Conservation (phyloP, 176 grass and related monocot species). For the Oryza glumipatula region DNA sequence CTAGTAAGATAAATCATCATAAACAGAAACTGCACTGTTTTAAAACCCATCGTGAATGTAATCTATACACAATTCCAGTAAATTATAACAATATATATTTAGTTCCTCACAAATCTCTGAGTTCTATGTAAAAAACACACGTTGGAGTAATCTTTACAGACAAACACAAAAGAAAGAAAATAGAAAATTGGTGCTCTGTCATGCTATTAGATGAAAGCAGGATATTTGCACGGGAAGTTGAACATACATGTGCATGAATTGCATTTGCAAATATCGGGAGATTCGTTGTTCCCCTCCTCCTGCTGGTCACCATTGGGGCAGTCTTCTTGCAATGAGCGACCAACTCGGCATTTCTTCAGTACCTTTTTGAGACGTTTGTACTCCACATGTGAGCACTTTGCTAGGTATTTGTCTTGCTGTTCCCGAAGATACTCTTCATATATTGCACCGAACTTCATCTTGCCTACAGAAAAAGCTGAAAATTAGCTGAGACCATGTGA, state of each 20-base stretch:
- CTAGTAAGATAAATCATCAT: not conserved
- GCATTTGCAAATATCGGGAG: constrained; percentile 53
- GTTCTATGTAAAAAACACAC: not conserved
- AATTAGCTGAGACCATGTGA: not conserved
- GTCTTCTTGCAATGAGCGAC: constrained; percentile 50
- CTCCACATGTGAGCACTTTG: constrained; percentile 67
- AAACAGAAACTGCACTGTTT: not conserved
- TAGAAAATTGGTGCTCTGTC: not conserved
- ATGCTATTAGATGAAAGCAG: constrained; percentile 7
- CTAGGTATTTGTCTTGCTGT: constrained; percentile 66
- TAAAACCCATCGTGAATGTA: constrained; percentile 1
- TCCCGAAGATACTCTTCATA: constrained; percentile 64
- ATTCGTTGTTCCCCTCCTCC: constrained; percentile 26
- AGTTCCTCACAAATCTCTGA: constrained; percentile 8
- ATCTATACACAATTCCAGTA: not conserved
- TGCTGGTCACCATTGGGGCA: constrained; percentile 21
- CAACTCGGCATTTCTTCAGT: constrained; percentile 63
- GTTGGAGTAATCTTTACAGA: not conserved
- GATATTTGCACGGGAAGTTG: constrained; percentile 7
- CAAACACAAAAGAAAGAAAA: not conserved
- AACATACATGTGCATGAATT: constrained; percentile 68
- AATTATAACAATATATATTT: not conserved
- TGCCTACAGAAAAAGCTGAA: constrained; percentile 20
- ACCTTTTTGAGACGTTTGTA: constrained; percentile 82
- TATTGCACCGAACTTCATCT: constrained; percentile 76